Evolutionary conservation across 441 rosid genomes (phyloP).

Genomic region (Omphalea diandra): DNA sequence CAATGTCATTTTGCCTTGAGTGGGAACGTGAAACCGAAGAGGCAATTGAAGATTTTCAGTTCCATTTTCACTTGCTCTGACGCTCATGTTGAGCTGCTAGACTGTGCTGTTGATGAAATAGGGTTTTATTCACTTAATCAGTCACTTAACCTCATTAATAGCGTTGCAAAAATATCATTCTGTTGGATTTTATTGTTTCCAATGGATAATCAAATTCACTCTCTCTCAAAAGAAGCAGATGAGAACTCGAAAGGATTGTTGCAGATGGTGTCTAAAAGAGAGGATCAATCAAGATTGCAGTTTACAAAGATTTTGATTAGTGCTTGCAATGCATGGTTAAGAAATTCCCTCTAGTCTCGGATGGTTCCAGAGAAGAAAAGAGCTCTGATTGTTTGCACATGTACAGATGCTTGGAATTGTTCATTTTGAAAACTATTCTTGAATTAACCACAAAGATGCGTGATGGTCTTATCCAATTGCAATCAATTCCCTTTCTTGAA

Average conservation of each 20-base stretch:
- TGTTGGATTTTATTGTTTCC: slow-evolving; percentile 62
- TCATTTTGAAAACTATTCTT: slow-evolving; percentile 61
- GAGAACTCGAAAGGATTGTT: slow-evolving; percentile 32
- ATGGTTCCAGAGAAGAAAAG: slow-evolving; percentile 32
- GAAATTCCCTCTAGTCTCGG: slow-evolving; percentile 39
- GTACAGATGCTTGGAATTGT: slow-evolving; percentile 65
- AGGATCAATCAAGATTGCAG: slow-evolving; percentile 40
- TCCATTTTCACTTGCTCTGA: slow-evolving; percentile 43
- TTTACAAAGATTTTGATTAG: slow-evolving; percentile 54
- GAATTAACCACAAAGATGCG: slow-evolving; percentile 49
- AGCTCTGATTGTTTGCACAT: slow-evolving; percentile 35
- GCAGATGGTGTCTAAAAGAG: slow-evolving; percentile 34
- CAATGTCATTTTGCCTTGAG: slow-evolving; percentile 49
- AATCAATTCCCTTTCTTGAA: slow-evolving; percentile 68
- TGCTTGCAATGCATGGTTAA: slow-evolving; percentile 63
- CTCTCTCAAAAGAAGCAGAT: slow-evolving; percentile 33
- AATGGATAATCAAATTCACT: slow-evolving; percentile 31
- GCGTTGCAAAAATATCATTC: slow-evolving; percentile 60
- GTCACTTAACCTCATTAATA: slow-evolving; percentile 55
- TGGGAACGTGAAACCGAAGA: slow-evolving; percentile 45
- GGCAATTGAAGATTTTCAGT: slow-evolving; percentile 54
- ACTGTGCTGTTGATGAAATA: slow-evolving; percentile 46
- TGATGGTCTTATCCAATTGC: slow-evolving; percentile 51
- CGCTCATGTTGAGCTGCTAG: slow-evolving; percentile 53
- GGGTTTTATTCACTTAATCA: slow-evolving; percentile 41